Conservation (phyloP, 441 rosid species). For the Adansonia gregorii region DNA sequence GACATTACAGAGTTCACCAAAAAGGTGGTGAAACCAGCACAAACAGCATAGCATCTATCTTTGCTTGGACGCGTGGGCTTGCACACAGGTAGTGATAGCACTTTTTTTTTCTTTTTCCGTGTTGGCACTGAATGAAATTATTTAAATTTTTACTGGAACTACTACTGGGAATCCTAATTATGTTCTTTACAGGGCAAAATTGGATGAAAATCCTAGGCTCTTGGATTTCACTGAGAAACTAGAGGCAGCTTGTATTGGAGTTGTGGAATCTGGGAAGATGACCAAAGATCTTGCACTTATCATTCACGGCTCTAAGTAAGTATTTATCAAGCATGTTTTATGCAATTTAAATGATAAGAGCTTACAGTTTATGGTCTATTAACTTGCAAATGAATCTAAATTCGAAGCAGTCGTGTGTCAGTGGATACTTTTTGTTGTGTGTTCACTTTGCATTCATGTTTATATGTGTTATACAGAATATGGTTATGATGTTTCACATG, state of each 20-base stretch:
- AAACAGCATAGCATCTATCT: slow-evolving; percentile 97
- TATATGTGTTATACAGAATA: neutral
- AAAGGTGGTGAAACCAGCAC: slow-evolving; percentile 99
- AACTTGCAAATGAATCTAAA: neutral
- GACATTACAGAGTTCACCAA: slow-evolving; percentile 93
- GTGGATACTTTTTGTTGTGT: neutral
- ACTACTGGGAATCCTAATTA: slow-evolving; percentile 9
- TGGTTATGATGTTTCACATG: slow-evolving; percentile 18
- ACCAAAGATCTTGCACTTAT: slow-evolving; percentile 96
- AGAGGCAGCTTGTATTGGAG: slow-evolving; percentile 83
- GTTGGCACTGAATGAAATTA: neutral
- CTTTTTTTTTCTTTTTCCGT: neutral
- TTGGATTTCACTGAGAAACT: slow-evolving; percentile 82
- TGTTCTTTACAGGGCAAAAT: slow-evolving; percentile 63
- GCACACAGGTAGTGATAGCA: slow-evolving; percentile 66
- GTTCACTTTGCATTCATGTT: neutral
- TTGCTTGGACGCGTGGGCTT: slow-evolving; percentile 97
- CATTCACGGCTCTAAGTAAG: slow-evolving; percentile 82
- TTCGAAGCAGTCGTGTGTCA: neutral
- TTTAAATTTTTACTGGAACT: neutral
- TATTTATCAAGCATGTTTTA: slow-evolving; percentile 16
- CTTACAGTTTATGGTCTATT: neutral
- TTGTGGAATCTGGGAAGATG: slow-evolving; percentile 94
- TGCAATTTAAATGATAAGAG: neutral
- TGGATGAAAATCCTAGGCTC: slow-evolving; percentile 77